Conservation (phyloP, 805 yeast genomes). For the Cyberlindnera mycetangii region DNA sequence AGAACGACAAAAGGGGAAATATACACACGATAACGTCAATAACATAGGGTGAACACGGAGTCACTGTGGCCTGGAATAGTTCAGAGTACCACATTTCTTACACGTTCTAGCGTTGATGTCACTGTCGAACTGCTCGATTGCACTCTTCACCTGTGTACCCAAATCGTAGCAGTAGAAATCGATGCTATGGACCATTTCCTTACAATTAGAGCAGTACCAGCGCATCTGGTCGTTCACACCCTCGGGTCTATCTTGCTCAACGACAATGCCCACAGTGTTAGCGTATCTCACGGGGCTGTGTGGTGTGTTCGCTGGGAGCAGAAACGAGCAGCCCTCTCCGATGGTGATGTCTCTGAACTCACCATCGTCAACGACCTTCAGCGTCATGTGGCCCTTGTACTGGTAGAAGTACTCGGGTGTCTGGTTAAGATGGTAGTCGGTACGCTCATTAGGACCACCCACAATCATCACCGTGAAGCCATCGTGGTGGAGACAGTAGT, state of each 20-base stretch:
- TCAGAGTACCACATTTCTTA: conserved; percentile 66
- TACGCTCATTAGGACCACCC: conserved; percentile 93
- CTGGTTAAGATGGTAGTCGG: conserved; percentile 90
- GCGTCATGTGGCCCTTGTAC: conserved; percentile 80
- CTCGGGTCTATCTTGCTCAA: conserved; percentile 86
- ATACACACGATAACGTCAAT: background rate
- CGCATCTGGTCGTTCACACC: conserved; percentile 69
- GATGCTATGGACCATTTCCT: conserved; percentile 59
- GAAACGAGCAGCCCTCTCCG: conserved; percentile 83
- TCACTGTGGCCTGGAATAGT: conserved; percentile 58
- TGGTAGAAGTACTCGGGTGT: conserved; percentile 94
- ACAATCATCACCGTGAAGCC: conserved; percentile 95
- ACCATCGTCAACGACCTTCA: conserved; percentile 79
- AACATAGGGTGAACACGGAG: background rate
- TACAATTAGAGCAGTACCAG: conserved; percentile 83
- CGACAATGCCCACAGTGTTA: conserved; percentile 84
- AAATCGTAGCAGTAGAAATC: conserved; percentile 75
- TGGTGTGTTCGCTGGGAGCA: conserved; percentile 81
- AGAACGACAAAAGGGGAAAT: background rate
- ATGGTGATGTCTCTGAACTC: conserved; percentile 72
- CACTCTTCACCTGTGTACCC: conserved; percentile 87
- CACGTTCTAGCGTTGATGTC: conserved; percentile 70
- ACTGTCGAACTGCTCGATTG: conserved; percentile 66
- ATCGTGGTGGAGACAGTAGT: conserved; percentile 84
- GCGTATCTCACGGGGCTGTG: conserved; percentile 88